Evolutionary conservation across 75 land plant genomes (phyloP), one percentile per base, ranked within the genome.

Genomic region (Gnetum montanum): DNA sequence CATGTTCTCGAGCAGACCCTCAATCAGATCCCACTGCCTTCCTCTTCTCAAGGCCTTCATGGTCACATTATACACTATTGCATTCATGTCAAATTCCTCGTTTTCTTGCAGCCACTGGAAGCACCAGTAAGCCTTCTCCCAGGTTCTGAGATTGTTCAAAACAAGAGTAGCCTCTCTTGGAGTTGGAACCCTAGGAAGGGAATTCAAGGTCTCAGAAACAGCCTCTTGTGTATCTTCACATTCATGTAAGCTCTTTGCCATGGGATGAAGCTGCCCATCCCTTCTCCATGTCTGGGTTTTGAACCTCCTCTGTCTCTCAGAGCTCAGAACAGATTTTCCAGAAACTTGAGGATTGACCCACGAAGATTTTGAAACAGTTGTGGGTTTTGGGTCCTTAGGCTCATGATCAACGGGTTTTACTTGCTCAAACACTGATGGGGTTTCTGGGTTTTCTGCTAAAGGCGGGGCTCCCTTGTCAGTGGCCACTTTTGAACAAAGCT

Each of bases 21-120:
- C 90, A 15, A 76, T 66, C 31, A 66, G 45, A 22, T 69, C 62
- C 68, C 77, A 90, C 62, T 83, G 79, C 38, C 69, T 61, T 43
- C 78, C 96, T 35, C 48, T 61, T 56, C 91, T 68, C 70, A 94
- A 64, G 34, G 67, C 63, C 76, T 90, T 90, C 68, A 94, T 79
- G 29, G 74, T 56, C 16, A 94, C 87, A 65, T 94, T 94, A 70
- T 94, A 94, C 30, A 77, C 77, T 54, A 74, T 72, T 19, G 74
- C 65, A 31, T 94, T 88, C 26, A 80, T 31, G 26, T 70, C 59
- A 54, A 70, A 79, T 26, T 57, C 58, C 54, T 60, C 53, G 27
- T 51, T 59, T 61, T 66, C 62, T 49, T 79, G 73, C 40, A 86
- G 57, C 96, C 96, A 93, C 10, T 75, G 66, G 63, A 93, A 69